Percentiles rank a stretch among this genome's conserved stretches.
phyloP scores from a whole-genome alignment of 1,284 basidiomycete species.

The Takashimella tepidaria region DNA sequence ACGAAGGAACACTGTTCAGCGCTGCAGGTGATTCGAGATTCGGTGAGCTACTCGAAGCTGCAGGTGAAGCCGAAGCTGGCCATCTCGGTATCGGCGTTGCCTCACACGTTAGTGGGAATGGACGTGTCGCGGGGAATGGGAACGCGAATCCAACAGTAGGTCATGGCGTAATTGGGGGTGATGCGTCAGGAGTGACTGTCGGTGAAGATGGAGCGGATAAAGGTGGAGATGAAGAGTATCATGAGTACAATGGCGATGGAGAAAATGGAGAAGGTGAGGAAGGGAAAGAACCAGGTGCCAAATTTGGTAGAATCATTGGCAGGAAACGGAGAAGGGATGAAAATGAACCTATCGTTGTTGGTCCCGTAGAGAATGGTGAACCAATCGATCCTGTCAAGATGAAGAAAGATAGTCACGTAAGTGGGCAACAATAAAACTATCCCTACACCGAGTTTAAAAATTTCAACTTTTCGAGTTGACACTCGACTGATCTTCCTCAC shows the following conservation, averaged over 20 bases:
- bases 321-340: constrained; percentile 18
- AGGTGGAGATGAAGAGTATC: constrained; percentile 1
- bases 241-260: background rate
- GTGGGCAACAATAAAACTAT: constrained; percentile 10
- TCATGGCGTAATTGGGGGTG: background rate
- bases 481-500: background rate
- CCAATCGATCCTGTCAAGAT: constrained; percentile 26
- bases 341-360: constrained; percentile 14
- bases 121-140: background rate
- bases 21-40: constrained; percentile 14
- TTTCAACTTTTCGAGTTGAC: background rate
- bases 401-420: constrained; percentile 44
- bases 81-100: no score
- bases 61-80: constrained; percentile 7
- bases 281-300: constrained; percentile 4
- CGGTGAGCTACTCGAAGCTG: constrained; percentile 15
- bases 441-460: background rate
- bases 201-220: background rate
- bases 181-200: no score
- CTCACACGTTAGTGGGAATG: constrained; percentile 2
- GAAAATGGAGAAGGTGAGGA: constrained; percentile 1
- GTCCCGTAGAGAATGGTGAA: constrained; percentile 23
- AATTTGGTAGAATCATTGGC: constrained; percentile 4
- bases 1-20: constrained; percentile 11
- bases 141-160: background rate